Base-by-base conservation (phyloP, 306 rosid genomes). In the Herpetospermum pedunculosum region DNA sequence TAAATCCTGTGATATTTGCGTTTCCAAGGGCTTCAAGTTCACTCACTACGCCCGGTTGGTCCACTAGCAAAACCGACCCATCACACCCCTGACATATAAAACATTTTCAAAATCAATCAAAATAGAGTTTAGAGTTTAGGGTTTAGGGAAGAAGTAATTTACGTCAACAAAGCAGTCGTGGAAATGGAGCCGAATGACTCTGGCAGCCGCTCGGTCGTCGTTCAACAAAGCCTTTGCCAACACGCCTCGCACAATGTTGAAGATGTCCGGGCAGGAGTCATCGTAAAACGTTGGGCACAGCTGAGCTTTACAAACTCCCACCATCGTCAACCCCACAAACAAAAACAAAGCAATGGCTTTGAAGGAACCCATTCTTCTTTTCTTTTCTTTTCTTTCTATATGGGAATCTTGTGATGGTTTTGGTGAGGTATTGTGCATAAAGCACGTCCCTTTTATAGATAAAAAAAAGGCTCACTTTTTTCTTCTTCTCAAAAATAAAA, bases 51-150 rank as follows among this genome's bases (percentile, higher is more conserved):
- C 82, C 89, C 8, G 71, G 14, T 13, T 75, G 80, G 48, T 74
- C 9, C 49, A 74, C 88, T 34, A 84, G 74, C 75, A 85, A 49
- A 55, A 85, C 50, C 12, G 89, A 85, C 7, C 80, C 89, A 57
- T 85, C 89, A 44, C 89, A 85, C 0, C 89, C 87, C 82, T 85
- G 62, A n/a, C n/a, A n/a, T n/a, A n/a, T n/a, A n/a, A n/a, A n/a
- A n/a, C n/a, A n/a, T n/a, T n/a, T n/a, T n/a, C n/a, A n/a, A n/a
- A n/a, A n/a, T n/a, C n/a, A n/a, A n/a, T n/a, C n/a, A n/a, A n/a
- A n/a, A n/a, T n/a, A n/a, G n/a, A n/a, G n/a, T n/a, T n/a, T n/a
- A n/a, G n/a, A n/a, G n/a, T n/a, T n/a, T n/a, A n/a, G n/a, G n/a
- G n/a, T n/a, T n/a, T n/a, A n/a, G n/a, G n/a, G n/a, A n/a, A n/a